Conservation (phyloP, 2,329 filamentous ascomycete species). For the Didymella exigua region DNA sequence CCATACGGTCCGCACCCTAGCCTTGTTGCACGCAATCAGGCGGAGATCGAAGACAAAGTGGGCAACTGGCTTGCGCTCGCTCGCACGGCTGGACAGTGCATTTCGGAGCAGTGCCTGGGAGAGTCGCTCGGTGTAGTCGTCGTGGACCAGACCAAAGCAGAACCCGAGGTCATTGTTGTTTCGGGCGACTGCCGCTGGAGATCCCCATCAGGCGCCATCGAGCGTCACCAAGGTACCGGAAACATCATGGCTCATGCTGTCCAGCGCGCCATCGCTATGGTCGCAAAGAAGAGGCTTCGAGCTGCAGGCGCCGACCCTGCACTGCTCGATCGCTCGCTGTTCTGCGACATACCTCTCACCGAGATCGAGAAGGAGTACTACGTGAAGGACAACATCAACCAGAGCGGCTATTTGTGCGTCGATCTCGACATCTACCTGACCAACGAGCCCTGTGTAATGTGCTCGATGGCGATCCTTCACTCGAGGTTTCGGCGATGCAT, state of each 20-base stretch:
- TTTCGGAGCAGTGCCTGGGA: slow-evolving; percentile 64
- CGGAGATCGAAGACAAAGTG: slow-evolving; percentile 69
- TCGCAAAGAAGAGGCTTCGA: slow-evolving; percentile 63
- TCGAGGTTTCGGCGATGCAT: slow-evolving; percentile 88
- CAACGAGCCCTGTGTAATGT: slow-evolving; percentile 96
- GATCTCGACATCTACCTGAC: slow-evolving; percentile 92
- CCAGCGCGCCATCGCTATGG: slow-evolving; percentile 81
- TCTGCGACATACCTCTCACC: slow-evolving; percentile 72
- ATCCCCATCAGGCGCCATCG: slow-evolving; percentile 39
- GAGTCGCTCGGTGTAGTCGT: slow-evolving; percentile 77
- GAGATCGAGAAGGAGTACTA: slow-evolving; percentile 68
- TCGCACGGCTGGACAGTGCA: slow-evolving; percentile 65
- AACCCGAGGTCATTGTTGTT: slow-evolving; percentile 68
- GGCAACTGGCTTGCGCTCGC: slow-evolving; percentile 72
- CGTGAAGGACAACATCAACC: slow-evolving; percentile 64
- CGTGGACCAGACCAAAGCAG: slow-evolving; percentile 61
- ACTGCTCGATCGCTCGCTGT: slow-evolving; percentile 54
- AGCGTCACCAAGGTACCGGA: slow-evolving; percentile 54
- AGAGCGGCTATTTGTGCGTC: slow-evolving; percentile 90
- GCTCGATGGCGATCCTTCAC: slow-evolving; percentile 93
- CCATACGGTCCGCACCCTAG: slow-evolving; percentile 83
- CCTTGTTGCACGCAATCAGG: slow-evolving; percentile 71
- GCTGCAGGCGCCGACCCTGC: slow-evolving; percentile 41
- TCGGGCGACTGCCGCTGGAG: slow-evolving; percentile 78
- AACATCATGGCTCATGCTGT: slow-evolving; percentile 81